Base-by-base conservation (phyloP, 2,329 filamentous ascomycete species). In the Sarocladiaceae sp. region DNA sequence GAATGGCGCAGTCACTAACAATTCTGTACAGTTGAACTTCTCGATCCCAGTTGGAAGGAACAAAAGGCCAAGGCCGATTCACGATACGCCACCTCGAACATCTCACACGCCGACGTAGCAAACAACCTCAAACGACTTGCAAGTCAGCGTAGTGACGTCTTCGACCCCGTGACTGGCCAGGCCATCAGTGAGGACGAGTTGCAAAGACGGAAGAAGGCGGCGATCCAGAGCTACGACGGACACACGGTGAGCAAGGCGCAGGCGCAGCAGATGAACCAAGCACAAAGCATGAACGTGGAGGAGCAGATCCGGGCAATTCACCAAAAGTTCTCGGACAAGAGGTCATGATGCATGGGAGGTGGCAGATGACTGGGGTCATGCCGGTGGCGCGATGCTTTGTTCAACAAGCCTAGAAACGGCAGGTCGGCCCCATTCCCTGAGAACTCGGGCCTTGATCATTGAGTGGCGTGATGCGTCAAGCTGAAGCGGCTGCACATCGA, bases 91-190 rank as follows among this genome's bases (percentile, higher is more conserved):
- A 90, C 86, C 0, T 94, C 89, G 9, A 96, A 95, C 55, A 68
- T 95, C 9, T 87, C 85, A 1, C 91, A 88, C 3, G 80, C 77
- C 26, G 91, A 97, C 54, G 88, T 95, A 35, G 90, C 89, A 43
- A 90, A 88, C 62, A 96, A 97, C 60, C 76, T 97, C 50, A 97
- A 97, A 71, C 83, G 91, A n/a, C 73, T 97, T 43, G 89, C 90
- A 19, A 90, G 87, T 53, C 87, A 95, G 63, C 80, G 91, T 37
- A 84, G 78, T 52, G 91, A 96, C 56, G 78, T 96, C 15, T 95
- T 95, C 53, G 90, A 96, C 53, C 71, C 76, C 1, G 73, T 78
- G 13, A 83, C 82, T 0, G 85, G 85, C 1, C 73, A 83, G 51
- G 72, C 79, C 1, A 64, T 88, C 26, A 76, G 82, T 3, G 81